Base-by-base conservation (phyloP, 176 grass and related monocot genomes). In the Canna indica region DNA sequence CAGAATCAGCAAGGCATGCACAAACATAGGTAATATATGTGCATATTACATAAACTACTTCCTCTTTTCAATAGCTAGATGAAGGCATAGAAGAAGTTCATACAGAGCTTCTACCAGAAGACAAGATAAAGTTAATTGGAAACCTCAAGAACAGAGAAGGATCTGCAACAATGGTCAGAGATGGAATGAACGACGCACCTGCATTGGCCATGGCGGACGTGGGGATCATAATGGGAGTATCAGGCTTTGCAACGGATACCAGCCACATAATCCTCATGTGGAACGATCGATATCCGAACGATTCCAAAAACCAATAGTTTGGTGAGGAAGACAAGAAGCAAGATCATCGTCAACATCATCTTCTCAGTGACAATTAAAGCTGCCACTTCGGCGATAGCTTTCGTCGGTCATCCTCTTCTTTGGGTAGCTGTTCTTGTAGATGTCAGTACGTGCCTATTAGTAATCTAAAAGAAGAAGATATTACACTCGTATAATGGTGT, bases 201-300 rank as follows among this genome's bases (percentile, higher is more conserved):
- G n/a, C n/a, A n/a, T n/a, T n/a, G n/a, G n/a, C n/a, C n/a, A n/a
- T n/a, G n/a, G n/a, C n/a, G n/a, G 84, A 85, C 57, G 84, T 90
- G 38, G 84, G 87, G 39, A 68, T 95, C 14, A 73, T 84, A 62
- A 95, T 90, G 84, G 87, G 91, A 20, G 15, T 94, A 0, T 84
- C 81, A 1, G 83, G 90, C 1, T 94, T 85, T 12, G 90, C 90
- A 7, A 86, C 79, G 39, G 90, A 94, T 76, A 89, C 83, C 2
- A 84, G 83, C 75, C 77, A 94, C 73, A 80, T 85, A 7, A 84
- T 75, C 11, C 86, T 94, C 68, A 89, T 94, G 90, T 89, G n/a
- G n/a, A n/a, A n/a, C 90, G 25, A 78, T 75, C 36, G 78, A 94
- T 75, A 20, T 94, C 13, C 58, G 71, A 15, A 67, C 82, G 68